Base-by-base conservation (phyloP, 768 basidiomycete genomes). In the Leccinum subgranulosum region DNA sequence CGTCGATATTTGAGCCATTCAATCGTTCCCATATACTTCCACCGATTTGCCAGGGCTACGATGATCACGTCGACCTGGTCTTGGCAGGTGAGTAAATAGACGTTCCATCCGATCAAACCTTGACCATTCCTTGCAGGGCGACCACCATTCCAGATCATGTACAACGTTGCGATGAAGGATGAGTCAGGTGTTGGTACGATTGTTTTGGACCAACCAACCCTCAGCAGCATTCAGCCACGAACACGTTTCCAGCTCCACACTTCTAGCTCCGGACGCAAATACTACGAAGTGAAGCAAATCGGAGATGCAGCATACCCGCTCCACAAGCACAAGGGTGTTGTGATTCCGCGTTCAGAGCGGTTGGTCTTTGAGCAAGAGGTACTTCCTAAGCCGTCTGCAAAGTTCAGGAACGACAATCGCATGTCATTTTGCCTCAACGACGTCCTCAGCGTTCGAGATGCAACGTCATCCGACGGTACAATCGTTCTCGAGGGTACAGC, bases 81-180 rank as follows among this genome's bases (percentile, higher is more conserved):
- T 76, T 98, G 48, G 81, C 80, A 53, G 92, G 92, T 88, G 55
- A 34, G 77, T 66, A 19, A 15, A 45, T 41, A 34, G 28, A 47
- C 9, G 3, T 53, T 29, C 1, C 10, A 12, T 46, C n/a, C 36
- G 2, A 28, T 49, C 28, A 41, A 17, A 41, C 23, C 52, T 45
- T 28, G 33, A 59, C 50, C 14, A 25, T 49, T 49, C 31, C 10
- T 15, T 12, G 31, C 64, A 90, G 94, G 94, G 51, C 85, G 86
- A 21, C 86, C 92, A n/a, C 94, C 94, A 0, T 98, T 95, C 82
- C 88, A 96, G 69, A 86, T 96, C 60, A 87, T 84, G 81, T 97
- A 95, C 72, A 90, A 92, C 62, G 84, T 93, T 54, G 91, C 88
- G 1, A 81, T 83, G 68, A 80, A 86, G 52, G 80, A 76, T 53